Conservation (phyloP, 2,329 filamentous ascomycete species). For the Pestalotiopsis sp. region DNA sequence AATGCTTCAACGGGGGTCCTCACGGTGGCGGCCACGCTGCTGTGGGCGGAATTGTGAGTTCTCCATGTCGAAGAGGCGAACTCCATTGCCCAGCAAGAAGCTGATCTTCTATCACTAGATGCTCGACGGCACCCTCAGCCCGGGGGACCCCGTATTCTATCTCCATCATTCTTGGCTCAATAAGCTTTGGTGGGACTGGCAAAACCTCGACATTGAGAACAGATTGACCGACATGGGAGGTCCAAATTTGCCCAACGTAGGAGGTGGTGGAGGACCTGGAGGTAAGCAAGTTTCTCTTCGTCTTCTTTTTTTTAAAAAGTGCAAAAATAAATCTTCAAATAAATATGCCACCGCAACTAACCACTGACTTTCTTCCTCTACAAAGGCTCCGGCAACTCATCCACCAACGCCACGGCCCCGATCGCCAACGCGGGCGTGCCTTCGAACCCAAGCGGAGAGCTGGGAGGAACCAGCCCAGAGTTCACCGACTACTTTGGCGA, state of each 20-base stretch:
- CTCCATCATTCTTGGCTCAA: constrained; percentile 33
- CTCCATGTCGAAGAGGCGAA: neutral
- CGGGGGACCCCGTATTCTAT: constrained; percentile 38
- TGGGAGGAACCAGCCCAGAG: constrained; percentile 10
- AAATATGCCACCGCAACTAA: neutral
- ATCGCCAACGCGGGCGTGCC: neutral
- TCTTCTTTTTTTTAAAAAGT: neutral
- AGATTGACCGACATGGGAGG: constrained; percentile 27
- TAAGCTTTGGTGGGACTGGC: constrained; percentile 32
- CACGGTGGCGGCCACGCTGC: constrained; percentile 25
- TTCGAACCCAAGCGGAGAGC: neutral
- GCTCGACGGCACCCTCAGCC: constrained; percentile 19
- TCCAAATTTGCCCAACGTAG: constrained; percentile 17
- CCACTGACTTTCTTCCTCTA: neutral
- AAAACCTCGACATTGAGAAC: constrained; percentile 22
- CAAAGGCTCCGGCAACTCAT: neutral
- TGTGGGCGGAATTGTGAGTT: constrained; percentile 19
- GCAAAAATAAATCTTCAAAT: no score
- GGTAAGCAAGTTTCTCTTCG: neutral
- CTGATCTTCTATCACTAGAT: constrained; percentile 8
- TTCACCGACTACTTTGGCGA: constrained; percentile 20
- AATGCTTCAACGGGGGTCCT: constrained; percentile 22
- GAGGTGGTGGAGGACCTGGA: neutral
- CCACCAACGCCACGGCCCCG: neutral
- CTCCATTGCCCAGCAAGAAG: neutral